phyloP scores from a whole-genome alignment of 768 basidiomycete genomes.

The Naganishia onofrii region DNA sequence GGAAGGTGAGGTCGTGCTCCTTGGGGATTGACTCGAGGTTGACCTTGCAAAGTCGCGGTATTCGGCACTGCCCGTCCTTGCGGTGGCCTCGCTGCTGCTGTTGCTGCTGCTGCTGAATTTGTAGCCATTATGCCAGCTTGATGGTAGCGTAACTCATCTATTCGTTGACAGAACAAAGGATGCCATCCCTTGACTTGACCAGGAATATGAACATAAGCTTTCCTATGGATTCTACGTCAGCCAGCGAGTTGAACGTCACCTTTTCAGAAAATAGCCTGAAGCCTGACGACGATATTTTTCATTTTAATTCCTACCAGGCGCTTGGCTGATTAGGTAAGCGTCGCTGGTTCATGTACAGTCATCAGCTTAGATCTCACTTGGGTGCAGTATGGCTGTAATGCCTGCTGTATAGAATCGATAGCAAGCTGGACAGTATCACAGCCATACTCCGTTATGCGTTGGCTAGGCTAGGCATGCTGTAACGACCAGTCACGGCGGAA shows the following conservation, averaged over 20 bases:
- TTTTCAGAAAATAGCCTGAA: not conserved
- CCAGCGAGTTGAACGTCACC: not conserved
- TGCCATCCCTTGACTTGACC: not conserved
- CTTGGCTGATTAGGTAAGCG: not conserved
- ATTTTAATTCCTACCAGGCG: not conserved
- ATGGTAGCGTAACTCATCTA: not conserved
- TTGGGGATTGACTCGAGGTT: conserved; percentile 1
- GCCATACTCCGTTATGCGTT: too few relatives aligned
- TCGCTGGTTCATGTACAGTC: too few relatives aligned
- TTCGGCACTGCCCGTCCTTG: not conserved
- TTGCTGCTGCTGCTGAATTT: not conserved
- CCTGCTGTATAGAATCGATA: too few relatives aligned
- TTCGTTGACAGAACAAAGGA: not conserved
- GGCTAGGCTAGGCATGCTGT: too few relatives aligned
- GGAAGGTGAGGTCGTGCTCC: conserved; percentile 7
- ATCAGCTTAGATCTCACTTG: too few relatives aligned
- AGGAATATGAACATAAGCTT: not conserved
- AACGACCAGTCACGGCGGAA: too few relatives aligned
- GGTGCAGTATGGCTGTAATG: too few relatives aligned
- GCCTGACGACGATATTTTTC: too few relatives aligned
- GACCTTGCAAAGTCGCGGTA: not conserved
- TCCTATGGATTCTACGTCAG: not conserved
- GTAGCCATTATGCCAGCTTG: not conserved
- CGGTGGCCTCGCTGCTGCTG: not conserved
- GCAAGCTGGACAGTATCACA: too few relatives aligned